These are phyloP conservation scores for Citeromyces nyonsensis DNA, from an alignment of 805 yeast genomes.

Conservation along the genomic window DNA sequence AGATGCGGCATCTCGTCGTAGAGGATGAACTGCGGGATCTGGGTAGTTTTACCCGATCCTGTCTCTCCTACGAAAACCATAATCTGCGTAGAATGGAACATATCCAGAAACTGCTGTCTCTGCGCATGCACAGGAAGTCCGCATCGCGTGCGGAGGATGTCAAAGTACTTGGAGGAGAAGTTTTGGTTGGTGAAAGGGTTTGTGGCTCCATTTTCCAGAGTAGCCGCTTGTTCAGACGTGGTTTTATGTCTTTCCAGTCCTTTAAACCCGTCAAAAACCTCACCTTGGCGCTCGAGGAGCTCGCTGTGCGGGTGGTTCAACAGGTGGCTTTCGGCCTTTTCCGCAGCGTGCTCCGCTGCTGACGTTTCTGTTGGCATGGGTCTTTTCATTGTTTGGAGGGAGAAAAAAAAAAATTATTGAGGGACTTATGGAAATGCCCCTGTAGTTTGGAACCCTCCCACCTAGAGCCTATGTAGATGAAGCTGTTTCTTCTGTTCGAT, in stretches of 20 bases:
- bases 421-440: too few species aligned
- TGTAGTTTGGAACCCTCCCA: too few species aligned
- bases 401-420: too few species aligned
- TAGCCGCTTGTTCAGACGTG: constrained; percentile 45
- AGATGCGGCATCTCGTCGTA: constrained; percentile 76
- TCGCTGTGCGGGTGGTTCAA: constrained; percentile 28
- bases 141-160: constrained; percentile 65
- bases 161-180: constrained; percentile 54
- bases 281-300: constrained; percentile 17
- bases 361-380: constrained; percentile 31
- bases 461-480: too few species aligned
- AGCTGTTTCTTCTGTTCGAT: too few species aligned
- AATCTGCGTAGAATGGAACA: constrained; percentile 71
- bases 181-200: constrained; percentile 73
- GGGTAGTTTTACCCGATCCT: constrained; percentile 94
- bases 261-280: constrained; percentile 44
- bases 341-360: constrained; percentile 51
- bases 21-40: constrained; percentile 80
- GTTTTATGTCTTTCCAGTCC: constrained; percentile 44
- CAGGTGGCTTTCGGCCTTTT: constrained; percentile 42
- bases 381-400: constrained; percentile 31
- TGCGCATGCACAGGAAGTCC: constrained; percentile 91
- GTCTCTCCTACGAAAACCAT: constrained; percentile 87
- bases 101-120: constrained; percentile 72
- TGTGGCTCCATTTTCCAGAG: constrained; percentile 34